Conservation (phyloP, 2,329 filamentous ascomycete species). For the Trichoderma sp. region DNA sequence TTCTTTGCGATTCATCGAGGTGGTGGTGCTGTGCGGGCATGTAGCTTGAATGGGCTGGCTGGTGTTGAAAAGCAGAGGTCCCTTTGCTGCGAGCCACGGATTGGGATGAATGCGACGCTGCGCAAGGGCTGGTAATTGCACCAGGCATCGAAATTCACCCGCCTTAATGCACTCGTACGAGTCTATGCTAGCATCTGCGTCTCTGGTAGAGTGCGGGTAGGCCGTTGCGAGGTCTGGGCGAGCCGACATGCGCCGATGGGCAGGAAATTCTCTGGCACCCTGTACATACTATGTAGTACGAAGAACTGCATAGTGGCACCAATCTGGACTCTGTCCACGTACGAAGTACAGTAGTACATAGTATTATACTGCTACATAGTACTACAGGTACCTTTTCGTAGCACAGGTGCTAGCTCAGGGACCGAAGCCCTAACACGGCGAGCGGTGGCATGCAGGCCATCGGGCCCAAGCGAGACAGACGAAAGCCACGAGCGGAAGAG, state of each 20-base stretch:
- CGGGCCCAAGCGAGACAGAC: not conserved
- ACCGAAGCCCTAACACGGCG: not conserved
- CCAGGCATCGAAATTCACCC: not conserved
- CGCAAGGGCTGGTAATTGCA: conserved; percentile 8
- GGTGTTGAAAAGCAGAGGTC: not conserved
- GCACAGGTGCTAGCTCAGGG: not conserved
- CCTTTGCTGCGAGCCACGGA: not conserved
- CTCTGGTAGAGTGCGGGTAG: conserved; percentile 17
- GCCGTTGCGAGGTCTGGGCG: not conserved
- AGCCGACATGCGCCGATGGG: not conserved
- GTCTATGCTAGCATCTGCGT: not conserved
- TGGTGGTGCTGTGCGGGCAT: not conserved
- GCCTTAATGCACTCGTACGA: conserved; percentile 8
- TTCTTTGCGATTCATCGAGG: not conserved
- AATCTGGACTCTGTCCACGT: too few species aligned
- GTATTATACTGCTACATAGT: too few species aligned
- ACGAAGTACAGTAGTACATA: too few species aligned
- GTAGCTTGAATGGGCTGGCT: not conserved
- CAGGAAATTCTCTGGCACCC: not conserved
- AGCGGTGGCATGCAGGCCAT: not conserved
- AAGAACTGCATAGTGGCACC: too few species aligned
- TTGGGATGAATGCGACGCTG: conserved; percentile 3
- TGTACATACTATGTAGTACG: not conserved
- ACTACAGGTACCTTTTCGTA: too few species aligned
- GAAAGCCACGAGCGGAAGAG: not conserved